Evolutionary conservation across 1,284 basidiomycete genomes (phyloP), one percentile per base, ranked within the genome.

Genomic region (Peniophora sp.): DNA sequence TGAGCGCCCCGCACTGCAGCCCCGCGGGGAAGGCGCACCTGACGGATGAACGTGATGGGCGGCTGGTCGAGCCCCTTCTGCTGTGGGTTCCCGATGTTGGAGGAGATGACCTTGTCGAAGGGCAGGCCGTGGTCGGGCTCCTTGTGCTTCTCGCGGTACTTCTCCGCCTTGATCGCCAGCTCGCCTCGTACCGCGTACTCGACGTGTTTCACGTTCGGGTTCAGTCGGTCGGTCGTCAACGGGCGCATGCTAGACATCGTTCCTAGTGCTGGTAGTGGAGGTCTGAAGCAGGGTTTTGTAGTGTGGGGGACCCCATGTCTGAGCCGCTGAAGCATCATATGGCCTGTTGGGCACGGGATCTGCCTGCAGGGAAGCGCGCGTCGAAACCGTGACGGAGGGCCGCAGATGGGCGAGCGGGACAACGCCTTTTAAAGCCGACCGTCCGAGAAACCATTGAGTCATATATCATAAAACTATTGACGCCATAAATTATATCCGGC

Each of bases 11-110:
- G 22, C 39, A 51, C 24, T n/a, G 5, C 27, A 6, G 6, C 27
- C 27, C 27, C n/a, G n/a, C n/a, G n/a, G n/a, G n/a, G n/a, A 51
- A 41, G 2, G 65, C 78, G 53, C 57, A 88, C 91, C 84, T 99
- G 96, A 54, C 96, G 78, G 62, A 85, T 82, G 68, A 92, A 99
- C 8, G 96, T 97, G 55, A 99, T 81, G 1, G 95, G 92, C 20
- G 85, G 82, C 68, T 99, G 97, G 66, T 97, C 86, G 43, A 99
- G 76, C 1, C 91, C 92, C 63, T 87, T 87, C 69, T 97, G 96
- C 70, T 99, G 96, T 0, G 96, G 96, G 66, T 99, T 99, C 9
- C 96, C 96, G 53, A 99, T 99, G 72, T 99, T 99, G 57, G 93
- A 92, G 22, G 85, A 91, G 64, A 98, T 93, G 67, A 99, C 79